Base-by-base conservation (phyloP, 2,329 filamentous ascomycete genomes). In the Sporothrix euskadiensis region DNA sequence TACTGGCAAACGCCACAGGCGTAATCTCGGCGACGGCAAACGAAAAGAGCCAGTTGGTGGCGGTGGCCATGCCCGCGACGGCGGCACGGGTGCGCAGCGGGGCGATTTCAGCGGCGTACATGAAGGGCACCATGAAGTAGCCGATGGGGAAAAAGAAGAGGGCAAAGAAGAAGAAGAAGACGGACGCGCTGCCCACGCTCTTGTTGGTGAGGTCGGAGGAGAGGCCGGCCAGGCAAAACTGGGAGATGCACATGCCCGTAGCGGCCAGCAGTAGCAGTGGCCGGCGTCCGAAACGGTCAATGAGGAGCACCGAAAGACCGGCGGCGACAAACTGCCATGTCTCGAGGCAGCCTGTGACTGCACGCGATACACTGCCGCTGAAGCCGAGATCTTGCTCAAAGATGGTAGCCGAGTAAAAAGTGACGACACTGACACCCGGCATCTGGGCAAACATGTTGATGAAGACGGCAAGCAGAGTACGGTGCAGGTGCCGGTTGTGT, bases 21-120 rank as follows among this genome's bases (percentile, higher is more conserved):
- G 88, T 90, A 75, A 90, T 86, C 85, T 90, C 89, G 71, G 90
- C 88, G 35, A 90, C 85, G 76, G 89, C 78, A 78, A 89, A 89
- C 78, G 90, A 63, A 59, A 63, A 71, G 9, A 71, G 61, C 69
- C 69, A 71, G 69, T 71, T 71, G 6, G 84, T 85, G 6, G 83
- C 83, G 0, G 86, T 87, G 0, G 84, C 82, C 52, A 89, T 78
- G 12, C 88, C 88, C 75, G 89, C 89, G 47, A 88, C 88, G 0
- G 87, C 87, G 0, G 88, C 88, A 1, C 85, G 80, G 73, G 85
- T 86, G 9, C 82, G 80, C 9, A 87, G 80, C 1, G 84, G 84
- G 41, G 88, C 86, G 63, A 89, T 85, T 75, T 89, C 86, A 59
- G 88, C 87, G 0, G 88, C 85, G 76, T 87, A 88, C 69, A 89